Evolutionary conservation across 2,329 filamentous ascomycete genomes (phyloP), one percentile per base, ranked within the genome.

Genomic region (Elsinoe fawcettii): DNA sequence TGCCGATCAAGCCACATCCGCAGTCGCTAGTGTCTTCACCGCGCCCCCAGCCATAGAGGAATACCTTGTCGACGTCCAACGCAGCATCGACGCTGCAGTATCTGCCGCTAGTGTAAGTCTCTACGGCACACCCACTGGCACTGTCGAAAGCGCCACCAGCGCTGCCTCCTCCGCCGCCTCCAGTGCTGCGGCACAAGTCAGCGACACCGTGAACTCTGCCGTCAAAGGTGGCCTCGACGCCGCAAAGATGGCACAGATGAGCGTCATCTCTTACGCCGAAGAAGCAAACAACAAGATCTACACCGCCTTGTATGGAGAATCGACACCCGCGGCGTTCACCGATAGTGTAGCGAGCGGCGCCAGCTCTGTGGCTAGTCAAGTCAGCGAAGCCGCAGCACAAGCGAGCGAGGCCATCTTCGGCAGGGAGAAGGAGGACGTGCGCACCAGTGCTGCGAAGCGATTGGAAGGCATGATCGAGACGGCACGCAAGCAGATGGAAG

Each of bases 1-100:
- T 18, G 80, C 85, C 25, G 81, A 83, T 63, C 71, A 80, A 64
- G 80, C 77, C 1, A 79, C 77, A 18, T 76, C 77, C 22, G 77
- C 77, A 12, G 78, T 77, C 2, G 75, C 76, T 3, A 77, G 76
- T 54, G 77, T 75, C 64, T 74, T 73, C 14, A 64, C 65, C 36
- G 66, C 63, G 9, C 62, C 64, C 5, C 64, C 63, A n/a, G 55
- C 34, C 25, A 77, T 76, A 43, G 81, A 77, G 54, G 75, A 76
- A 62, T 78, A 78, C 32, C 69, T 84, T 30, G 82, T 83, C 60
- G 80, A 80, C 47, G 76, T 76, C 6, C 74, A 77, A 56, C 72
- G 74, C 2, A 74, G 71, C 5, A 67, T 73, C 34, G 77, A 77
- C 36, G 72, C 72, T 16, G 74, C 71, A 0, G 73, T 75, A 1